Evolutionary conservation across 2,329 filamentous ascomycete species (phyloP), one percentile per base, ranked within the genome.

Genomic region (Pseudogymnoascus sp.): DNA sequence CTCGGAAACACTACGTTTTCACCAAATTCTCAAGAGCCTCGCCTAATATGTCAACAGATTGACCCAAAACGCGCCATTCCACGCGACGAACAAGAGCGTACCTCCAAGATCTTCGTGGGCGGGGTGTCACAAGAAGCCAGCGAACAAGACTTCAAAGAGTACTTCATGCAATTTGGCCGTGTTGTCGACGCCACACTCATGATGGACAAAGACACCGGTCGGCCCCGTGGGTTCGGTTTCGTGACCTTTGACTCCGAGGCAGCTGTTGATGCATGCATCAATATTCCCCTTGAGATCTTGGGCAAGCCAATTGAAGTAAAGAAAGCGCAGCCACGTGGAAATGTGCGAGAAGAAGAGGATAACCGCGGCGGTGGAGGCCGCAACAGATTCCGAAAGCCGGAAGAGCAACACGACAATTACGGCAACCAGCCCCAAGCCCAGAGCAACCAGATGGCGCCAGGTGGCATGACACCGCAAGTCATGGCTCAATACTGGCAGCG

Each of bases 141-240:
- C 0, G 94, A 99, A 71, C 88, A 92, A 65, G 92, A 97, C 73
- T 99, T 99, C 75, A 92, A 91, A 72, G 88, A 94, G 64, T 99
- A 96, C 77, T 99, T 99, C 78, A 91, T 90, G 71, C 91, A 96
- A 72, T 99, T 97, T 70, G 94, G 94, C 28, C 88, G 93, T 65
- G 94, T 99, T 19, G 88, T 99, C 39, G 94, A 99, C 76, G 94
- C 94, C 1, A 99, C 94, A 0, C 85, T 99, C 2, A 99, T 99
- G 94, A 99, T 99, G 87, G 94, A 99, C 75, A 99, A 99, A 77
- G 94, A 99, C 75, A 99, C 94, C 0, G 94, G 94, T n/a, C 86
- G 94, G 41, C 94, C 94, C 2, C 84, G 94, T 72, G 94, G 94
- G 1, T 99, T 99, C 71, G 94, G 94, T 12, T 99, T 99, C 74